Base-by-base conservation (phyloP, 148 eudicot species). In the Camellia japonica region DNA sequence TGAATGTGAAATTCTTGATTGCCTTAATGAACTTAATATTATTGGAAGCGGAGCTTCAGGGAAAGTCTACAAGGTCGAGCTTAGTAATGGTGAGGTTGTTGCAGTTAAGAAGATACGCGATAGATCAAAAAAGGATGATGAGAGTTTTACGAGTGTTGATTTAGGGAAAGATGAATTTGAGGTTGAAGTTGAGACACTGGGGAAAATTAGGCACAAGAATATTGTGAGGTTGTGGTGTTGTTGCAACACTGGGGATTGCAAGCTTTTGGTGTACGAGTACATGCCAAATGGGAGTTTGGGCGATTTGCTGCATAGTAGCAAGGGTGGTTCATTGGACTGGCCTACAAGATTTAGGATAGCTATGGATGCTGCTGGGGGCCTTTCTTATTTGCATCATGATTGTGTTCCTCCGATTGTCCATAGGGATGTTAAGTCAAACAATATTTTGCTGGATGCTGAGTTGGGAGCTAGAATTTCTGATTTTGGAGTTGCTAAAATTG, bases 371-470 rank as follows among this genome's bases (percentile, higher is more conserved):
- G 91, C 90, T 18, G 91, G 85, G 79, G 91, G 90, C 68, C 81
- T 89, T 46, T 85, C 88, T 11, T 89, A 89, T 77, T 83, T 89
- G 87, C 91, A 89, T 62, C 89, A 89, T 65, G 91, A 85, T 64
- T 89, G 87, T 80, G 88, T 74, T 73, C 91, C 90, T 64, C 81
- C 91, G 1, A 82, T 89, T 20, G 85, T 89, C 30, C 91, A 89
- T 69, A 85, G 91, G 73, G 90, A 89, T 71, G 85, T 89, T 5
- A 89, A 89, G 44, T 83, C 91, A 16, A 89, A 82, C 58, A 89
- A 89, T 58, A 87, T 89, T 10, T 78, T 89, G 81, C 60, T 89
- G 46, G 90, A 87, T 83, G 80, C 58, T 23, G 84, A 87, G 38
- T 87, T 87, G 76, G 83, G 90, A 16, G 91, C 89, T 3, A 83